phyloP scores from a whole-genome alignment of 192 early-diverging fungal species.

The Coemansia sp. region DNA sequence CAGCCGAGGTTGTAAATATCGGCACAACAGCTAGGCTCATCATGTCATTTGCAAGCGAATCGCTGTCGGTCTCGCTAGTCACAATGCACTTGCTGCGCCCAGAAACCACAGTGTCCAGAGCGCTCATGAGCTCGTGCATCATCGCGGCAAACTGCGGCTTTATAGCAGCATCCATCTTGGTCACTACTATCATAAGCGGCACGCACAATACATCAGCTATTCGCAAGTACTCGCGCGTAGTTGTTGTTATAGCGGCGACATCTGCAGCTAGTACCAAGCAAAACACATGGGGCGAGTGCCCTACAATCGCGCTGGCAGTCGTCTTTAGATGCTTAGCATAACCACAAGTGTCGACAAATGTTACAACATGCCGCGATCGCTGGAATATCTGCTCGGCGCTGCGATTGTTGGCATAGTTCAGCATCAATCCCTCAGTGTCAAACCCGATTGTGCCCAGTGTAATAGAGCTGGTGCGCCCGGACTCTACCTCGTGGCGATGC shows the following conservation, averaged over 20 bases:
- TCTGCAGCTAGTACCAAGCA: constrained; percentile 80
- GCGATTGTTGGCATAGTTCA: constrained; percentile 81
- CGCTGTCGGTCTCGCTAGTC: constrained; percentile 14
- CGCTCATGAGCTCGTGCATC: constrained; percentile 54
- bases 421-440: constrained; percentile 63
- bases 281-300: constrained; percentile 84
- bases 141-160: constrained; percentile 58
- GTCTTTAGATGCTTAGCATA: constrained; percentile 88
- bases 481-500: constrained; percentile 90
- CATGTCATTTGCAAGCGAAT: constrained; percentile 41
- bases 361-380: constrained; percentile 74
- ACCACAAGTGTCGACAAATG: constrained; percentile 88
- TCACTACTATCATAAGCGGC: constrained; percentile 82
- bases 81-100: constrained; percentile 45
- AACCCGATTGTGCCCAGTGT: constrained; percentile 87
- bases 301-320: constrained; percentile 89
- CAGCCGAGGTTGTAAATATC: constrained; percentile 82
- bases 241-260: constrained; percentile 61
- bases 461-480: constrained; percentile 90
- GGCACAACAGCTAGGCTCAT: constrained; percentile 67
- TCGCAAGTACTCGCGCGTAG: constrained; percentile 78
- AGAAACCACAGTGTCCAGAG: constrained; percentile 43
- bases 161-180: constrained; percentile 78
- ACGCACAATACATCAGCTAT: constrained; percentile 78
- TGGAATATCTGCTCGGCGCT: constrained; percentile 77